phyloP scores from a whole-genome alignment of 139 green algal genomes.

The Volvox reticuliferus region DNA sequence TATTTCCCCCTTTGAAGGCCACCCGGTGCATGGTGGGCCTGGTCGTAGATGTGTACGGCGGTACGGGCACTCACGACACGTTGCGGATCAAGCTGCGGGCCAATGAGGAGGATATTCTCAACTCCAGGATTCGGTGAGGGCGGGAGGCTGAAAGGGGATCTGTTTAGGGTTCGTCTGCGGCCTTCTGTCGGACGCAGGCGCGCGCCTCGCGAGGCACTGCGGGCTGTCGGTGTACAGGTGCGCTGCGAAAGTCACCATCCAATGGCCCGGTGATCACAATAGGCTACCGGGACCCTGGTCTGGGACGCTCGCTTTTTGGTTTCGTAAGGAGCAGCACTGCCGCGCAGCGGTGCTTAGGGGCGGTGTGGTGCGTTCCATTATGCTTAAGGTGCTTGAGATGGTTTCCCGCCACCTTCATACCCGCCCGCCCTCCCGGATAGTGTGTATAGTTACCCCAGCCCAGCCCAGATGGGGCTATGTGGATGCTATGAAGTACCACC shows the following conservation, averaged over 20 bases:
- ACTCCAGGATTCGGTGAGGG: conserved; percentile 40
- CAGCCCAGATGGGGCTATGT: too few species aligned
- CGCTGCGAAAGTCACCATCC: not conserved
- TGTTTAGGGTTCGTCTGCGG: not conserved
- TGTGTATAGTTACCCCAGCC: too few species aligned
- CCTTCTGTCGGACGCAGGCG: not conserved
- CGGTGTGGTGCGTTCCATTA: too few species aligned
- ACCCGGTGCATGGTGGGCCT: conserved; percentile 40
- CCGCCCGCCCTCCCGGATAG: too few species aligned
- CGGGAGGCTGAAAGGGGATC: not conserved
- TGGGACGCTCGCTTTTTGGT: not conserved
- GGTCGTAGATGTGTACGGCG: conserved; percentile 59
- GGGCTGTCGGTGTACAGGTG: not conserved
- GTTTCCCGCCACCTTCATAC: too few species aligned
- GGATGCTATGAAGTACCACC: too few species aligned
- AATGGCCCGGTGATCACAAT: not conserved
- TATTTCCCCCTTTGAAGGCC: not conserved
- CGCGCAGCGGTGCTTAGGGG: too few species aligned
- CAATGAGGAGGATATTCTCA: conserved; percentile 44
- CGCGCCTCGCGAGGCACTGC: not conserved
- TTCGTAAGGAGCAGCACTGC: too few species aligned
- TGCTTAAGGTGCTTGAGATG: too few species aligned
- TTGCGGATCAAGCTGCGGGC: conserved; percentile 52
- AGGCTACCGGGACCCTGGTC: too few species aligned
- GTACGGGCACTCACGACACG: conserved; percentile 61